Conservation (phyloP, 345 rosid species). For the Stellera chamaejasme region DNA sequence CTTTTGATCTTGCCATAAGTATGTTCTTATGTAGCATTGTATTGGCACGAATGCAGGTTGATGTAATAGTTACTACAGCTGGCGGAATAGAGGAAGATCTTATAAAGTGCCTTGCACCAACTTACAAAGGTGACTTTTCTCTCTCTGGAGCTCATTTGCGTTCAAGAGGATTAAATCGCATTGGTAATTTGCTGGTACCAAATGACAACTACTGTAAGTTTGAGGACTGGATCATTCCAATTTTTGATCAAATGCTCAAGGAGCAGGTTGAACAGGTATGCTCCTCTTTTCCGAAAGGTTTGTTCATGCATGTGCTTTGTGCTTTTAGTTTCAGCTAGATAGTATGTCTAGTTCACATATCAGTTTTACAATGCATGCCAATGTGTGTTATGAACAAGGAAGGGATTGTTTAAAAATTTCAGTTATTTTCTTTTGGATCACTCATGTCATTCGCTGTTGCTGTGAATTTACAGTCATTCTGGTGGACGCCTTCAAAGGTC, state of each 20-base stretch:
- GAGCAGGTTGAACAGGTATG: slow-evolving; percentile 83
- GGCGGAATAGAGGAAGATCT: slow-evolving; percentile 99
- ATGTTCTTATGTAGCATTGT: background rate
- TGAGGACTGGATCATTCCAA: slow-evolving; percentile 94
- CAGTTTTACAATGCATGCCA: no score
- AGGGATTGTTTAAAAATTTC: no score
- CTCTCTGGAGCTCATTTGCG: slow-evolving; percentile 68
- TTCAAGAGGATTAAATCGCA: slow-evolving; percentile 84
- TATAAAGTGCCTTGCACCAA: slow-evolving; percentile 89
- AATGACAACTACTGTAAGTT: slow-evolving; percentile 95
- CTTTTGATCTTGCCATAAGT: background rate
- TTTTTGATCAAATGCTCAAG: slow-evolving; percentile 84
- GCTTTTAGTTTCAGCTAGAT: no score
- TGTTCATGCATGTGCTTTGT: background rate
- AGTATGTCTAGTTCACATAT: no score
- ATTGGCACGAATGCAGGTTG: slow-evolving; percentile 47
- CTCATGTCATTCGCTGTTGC: no score
- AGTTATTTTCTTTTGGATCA: no score
- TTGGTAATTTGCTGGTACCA: slow-evolving; percentile 88
- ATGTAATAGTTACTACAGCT: slow-evolving; percentile 87
- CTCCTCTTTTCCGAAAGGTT: background rate
- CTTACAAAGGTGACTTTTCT: slow-evolving; percentile 82
- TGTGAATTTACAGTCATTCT: slow-evolving; percentile 36
- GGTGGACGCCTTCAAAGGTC: slow-evolving; percentile 88
- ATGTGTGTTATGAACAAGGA: no score